phyloP scores from a whole-genome alignment of 208 protist genomes.

The Leishmania arabica region DNA sequence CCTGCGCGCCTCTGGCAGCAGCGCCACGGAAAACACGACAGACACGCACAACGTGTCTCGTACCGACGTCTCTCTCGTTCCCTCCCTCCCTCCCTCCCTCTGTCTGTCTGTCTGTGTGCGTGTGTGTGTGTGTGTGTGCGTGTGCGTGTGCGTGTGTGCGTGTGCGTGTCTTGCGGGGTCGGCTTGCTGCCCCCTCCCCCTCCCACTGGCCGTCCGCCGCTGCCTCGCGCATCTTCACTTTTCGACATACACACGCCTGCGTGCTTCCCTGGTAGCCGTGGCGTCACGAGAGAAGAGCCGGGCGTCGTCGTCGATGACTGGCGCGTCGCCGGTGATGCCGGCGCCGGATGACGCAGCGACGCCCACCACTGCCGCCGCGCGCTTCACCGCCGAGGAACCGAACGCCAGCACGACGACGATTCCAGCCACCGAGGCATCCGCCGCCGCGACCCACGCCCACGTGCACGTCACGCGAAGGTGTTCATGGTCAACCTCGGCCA shows the following conservation, averaged over 20 bases:
- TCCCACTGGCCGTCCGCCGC: neutral
- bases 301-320: neutral
- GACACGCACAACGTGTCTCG: too few relatives aligned
- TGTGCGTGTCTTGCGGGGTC: too few relatives aligned
- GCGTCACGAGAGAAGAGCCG: neutral
- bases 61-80: too few relatives aligned
- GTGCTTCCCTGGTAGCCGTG: neutral
- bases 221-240: neutral
- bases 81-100: too few relatives aligned
- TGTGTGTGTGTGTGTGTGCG: too few relatives aligned
- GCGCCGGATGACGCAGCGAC: neutral
- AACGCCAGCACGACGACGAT: neutral
- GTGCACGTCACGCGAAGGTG: constrained; percentile 8
- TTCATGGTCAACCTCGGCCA: constrained; percentile 23
- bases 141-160: too few relatives aligned
- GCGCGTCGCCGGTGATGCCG: neutral
- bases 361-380: neutral
- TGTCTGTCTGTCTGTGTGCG: too few relatives aligned
- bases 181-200: neutral
- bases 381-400: neutral
- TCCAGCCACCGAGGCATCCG: constrained; percentile 10
- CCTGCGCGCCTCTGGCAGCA: too few relatives aligned
- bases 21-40: too few relatives aligned
- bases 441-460: neutral
- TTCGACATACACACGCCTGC: neutral